A percentile compares a stretch with the other conserved stretches of the same genome.
phyloP scores from a whole-genome alignment of 768 basidiomycete genomes.

The Mycena haematopus region DNA sequence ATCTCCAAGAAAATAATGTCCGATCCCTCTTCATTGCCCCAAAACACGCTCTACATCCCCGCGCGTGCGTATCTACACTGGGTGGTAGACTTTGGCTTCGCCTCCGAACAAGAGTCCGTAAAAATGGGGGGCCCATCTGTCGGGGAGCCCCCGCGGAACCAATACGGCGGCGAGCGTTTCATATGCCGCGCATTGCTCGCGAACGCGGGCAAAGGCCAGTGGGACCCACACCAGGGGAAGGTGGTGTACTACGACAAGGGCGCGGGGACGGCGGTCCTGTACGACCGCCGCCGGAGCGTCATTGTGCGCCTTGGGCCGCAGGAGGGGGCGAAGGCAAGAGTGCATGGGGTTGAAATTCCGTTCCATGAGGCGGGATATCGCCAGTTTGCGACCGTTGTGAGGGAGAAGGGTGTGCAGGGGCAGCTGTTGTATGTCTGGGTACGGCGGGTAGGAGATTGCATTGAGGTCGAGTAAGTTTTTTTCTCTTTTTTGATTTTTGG shows the following conservation, averaged over 20 bases:
- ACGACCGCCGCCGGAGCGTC: constrained; percentile 28
- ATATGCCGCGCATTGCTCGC: constrained; percentile 19
- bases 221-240: constrained; percentile 22
- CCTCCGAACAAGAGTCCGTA: constrained; percentile 32
- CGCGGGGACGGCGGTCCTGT: constrained; percentile 20
- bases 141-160: constrained; percentile 28
- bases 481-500: neutral
- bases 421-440: constrained; percentile 29
- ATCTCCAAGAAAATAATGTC: constrained; percentile 27
- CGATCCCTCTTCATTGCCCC: constrained; percentile 23
- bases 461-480: constrained; percentile 31
- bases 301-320: constrained; percentile 25
- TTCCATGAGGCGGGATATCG: constrained; percentile 30
- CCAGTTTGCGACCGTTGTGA: constrained; percentile 19
- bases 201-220: constrained; percentile 16
- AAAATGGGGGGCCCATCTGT: constrained; percentile 26
- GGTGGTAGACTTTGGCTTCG: constrained; percentile 30
- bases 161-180: constrained; percentile 33
- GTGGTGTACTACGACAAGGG: constrained; percentile 19
- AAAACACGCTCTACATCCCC: constrained; percentile 30
- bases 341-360: constrained; percentile 23
- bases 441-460: constrained; percentile 30
- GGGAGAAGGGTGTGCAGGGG: constrained; percentile 19
- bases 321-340: constrained; percentile 20
- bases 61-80: constrained; percentile 31